A percentile compares a stretch with the other conserved stretches of the same genome.
phyloP scores from a whole-genome alignment of 2,329 filamentous ascomycete species.

The Alternaria atra region DNA sequence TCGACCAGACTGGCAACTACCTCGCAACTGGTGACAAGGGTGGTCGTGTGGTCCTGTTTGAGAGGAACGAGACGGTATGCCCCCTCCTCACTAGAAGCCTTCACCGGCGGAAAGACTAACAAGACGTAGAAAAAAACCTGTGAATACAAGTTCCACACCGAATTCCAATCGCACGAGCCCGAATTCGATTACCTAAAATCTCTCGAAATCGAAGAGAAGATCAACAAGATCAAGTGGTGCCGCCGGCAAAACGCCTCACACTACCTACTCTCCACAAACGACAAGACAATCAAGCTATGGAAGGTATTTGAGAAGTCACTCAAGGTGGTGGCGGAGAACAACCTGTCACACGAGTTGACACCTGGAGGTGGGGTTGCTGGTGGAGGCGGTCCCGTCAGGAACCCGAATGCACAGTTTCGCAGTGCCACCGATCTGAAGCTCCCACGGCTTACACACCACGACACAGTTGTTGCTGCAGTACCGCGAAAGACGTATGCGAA shows the following conservation, averaged over 20 bases:
- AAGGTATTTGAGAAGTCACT: constrained; percentile 99
- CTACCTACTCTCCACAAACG: constrained; percentile 97
- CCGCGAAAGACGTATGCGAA: constrained; percentile 97
- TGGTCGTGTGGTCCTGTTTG: constrained; percentile 83
- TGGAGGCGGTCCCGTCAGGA: constrained; percentile 80
- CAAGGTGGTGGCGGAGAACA: constrained; percentile 99
- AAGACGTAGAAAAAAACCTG: constrained; percentile 91
- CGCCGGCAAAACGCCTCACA: constrained; percentile 97
- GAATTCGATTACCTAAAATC: constrained; percentile 99
- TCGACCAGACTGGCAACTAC: constrained; percentile 90
- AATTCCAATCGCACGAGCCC: constrained; percentile 99
- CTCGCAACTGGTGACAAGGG: constrained; percentile 91
- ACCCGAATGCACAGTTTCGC: constrained; percentile 78
- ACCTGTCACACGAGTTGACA: constrained; percentile 92
- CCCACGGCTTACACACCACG: constrained; percentile 94
- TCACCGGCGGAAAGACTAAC: constrained; percentile 20
- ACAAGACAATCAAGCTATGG: constrained; percentile 99
- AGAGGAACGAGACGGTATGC: constrained; percentile 93
- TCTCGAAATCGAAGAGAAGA: constrained; percentile 99
- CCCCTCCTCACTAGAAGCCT: background rate
- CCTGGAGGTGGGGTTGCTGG: constrained; percentile 74
- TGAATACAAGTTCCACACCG: constrained; percentile 99
- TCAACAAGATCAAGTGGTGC: constrained; percentile 99
- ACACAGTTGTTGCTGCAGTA: constrained; percentile 96
- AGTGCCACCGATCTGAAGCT: constrained; percentile 86